Evolutionary conservation across 2,329 filamentous ascomycete species (phyloP).

Genomic region (Fonsecaea nubica): DNA sequence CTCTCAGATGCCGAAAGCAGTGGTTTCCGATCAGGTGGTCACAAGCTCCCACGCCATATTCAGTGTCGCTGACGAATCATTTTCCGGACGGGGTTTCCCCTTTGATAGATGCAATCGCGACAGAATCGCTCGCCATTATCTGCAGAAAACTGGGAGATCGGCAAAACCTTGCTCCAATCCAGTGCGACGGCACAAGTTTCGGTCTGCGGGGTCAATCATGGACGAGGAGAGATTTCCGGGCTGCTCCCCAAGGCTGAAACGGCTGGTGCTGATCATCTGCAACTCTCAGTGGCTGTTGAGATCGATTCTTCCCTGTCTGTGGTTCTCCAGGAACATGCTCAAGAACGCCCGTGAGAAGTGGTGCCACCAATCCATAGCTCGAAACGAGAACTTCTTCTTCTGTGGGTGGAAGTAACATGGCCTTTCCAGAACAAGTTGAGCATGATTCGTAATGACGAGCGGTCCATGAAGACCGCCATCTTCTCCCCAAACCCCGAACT

Average conservation of each 20-base stretch:
- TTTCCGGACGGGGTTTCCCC: neutral
- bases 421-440: neutral
- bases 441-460: neutral
- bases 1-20: neutral
- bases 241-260: constrained; percentile 22
- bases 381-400: neutral
- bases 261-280: constrained; percentile 1
- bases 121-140: neutral
- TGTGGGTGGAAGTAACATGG: neutral
- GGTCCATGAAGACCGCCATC: neutral
- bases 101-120: neutral
- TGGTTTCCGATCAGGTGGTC: neutral
- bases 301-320: neutral
- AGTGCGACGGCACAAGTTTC: neutral
- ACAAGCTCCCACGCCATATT: neutral
- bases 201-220: constrained; percentile 8
- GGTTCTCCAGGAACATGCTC: neutral
- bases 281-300: neutral
- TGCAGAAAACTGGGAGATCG: neutral
- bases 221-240: neutral
- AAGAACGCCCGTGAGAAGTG: neutral
- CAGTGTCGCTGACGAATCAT: neutral
- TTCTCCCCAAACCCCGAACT: constrained; percentile 3
- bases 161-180: neutral
- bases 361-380: neutral